These are phyloP conservation scores for Sporisorium reilianum DNA, from an alignment of 1,284 basidiomycete genomes.

Conservation along the genomic window DNA sequence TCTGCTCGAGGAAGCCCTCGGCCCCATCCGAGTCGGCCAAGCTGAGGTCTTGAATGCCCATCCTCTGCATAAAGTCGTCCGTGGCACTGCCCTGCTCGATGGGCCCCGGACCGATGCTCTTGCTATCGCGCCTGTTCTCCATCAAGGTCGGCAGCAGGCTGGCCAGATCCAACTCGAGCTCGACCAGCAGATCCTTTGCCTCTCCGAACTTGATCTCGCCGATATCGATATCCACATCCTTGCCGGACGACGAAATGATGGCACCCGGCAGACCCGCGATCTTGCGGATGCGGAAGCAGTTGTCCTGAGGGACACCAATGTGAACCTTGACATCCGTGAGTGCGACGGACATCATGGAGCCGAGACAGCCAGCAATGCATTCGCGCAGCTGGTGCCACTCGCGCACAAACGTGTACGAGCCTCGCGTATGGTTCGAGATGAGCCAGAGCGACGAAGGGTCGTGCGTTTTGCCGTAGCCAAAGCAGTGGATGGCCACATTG, in stretches of 20 bases:
- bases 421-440: constrained; percentile 95
- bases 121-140: constrained; percentile 36
- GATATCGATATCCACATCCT: constrained; percentile 94
- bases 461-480: constrained; percentile 95
- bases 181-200: constrained; percentile 60
- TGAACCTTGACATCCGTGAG: constrained; percentile 60
- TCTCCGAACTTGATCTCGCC: constrained; percentile 74
- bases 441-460: constrained; percentile 98
- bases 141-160: constrained; percentile 42
- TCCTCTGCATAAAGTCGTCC: constrained; percentile 64
- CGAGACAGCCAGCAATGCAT: constrained; percentile 62
- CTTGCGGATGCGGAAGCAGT: constrained; percentile 62
- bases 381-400: constrained; percentile 67
- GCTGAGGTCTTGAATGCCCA: constrained; percentile 60
- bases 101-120: constrained; percentile 34
- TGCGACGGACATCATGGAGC: constrained; percentile 63
- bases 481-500: constrained; percentile 93
- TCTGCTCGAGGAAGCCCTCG: constrained; percentile 49
- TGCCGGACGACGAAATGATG: constrained; percentile 84
- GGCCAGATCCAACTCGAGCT: constrained; percentile 61
- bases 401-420: constrained; percentile 81
- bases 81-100: constrained; percentile 62
- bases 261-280: constrained; percentile 57
- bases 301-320: constrained; percentile 61
- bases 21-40: constrained; percentile 46